A percentile compares a stretch with the other conserved stretches of the same genome.
These are phyloP conservation scores for Xylaria curta DNA, from an alignment of 495 filamentous ascomycete species.

Conservation along the genomic window DNA sequence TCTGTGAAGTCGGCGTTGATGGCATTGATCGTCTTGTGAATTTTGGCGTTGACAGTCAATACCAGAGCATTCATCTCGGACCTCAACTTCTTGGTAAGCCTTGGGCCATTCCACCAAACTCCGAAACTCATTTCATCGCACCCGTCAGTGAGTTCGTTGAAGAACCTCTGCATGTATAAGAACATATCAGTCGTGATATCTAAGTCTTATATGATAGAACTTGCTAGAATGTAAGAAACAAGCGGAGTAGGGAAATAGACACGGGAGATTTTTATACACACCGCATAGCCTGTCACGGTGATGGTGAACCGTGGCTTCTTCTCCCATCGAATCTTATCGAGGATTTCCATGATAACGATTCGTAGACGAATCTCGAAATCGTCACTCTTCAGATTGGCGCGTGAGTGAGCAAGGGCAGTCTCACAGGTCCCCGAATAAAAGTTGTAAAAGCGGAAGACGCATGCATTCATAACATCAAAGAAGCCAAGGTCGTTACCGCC, in stretches of 20 bases:
- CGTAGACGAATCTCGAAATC: conserved; percentile 44
- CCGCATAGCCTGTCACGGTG: conserved; percentile 54
- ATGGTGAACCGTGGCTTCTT: conserved; percentile 45
- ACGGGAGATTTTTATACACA: too few species aligned
- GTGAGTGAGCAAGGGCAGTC: conserved; percentile 39
- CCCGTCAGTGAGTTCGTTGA: conserved; percentile 50
- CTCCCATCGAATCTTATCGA: conserved; percentile 48
- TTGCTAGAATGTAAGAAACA: too few species aligned
- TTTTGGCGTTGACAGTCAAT: conserved; percentile 44
- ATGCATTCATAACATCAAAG: conserved; percentile 54
- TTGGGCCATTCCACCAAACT: conserved; percentile 46
- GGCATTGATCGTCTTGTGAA: conserved; percentile 34
- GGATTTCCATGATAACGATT: conserved; percentile 47
- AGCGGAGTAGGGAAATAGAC: too few species aligned
- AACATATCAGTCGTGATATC: too few species aligned
- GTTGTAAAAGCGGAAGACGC: conserved; percentile 55
- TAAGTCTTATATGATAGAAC: too few species aligned
- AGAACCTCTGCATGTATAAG: conserved; percentile 41
- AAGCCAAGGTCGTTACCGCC: conserved; percentile 60
- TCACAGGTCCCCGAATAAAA: conserved; percentile 52
- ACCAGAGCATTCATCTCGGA: conserved; percentile 49
- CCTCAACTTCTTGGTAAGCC: conserved; percentile 43
- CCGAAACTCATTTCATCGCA: conserved; percentile 51
- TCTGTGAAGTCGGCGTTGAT: conserved; percentile 41
- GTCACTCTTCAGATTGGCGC: conserved; percentile 35